Evolutionary conservation across 1,284 basidiomycete species (phyloP).

Genomic region (Pyrrhoderma lamaoense): DNA sequence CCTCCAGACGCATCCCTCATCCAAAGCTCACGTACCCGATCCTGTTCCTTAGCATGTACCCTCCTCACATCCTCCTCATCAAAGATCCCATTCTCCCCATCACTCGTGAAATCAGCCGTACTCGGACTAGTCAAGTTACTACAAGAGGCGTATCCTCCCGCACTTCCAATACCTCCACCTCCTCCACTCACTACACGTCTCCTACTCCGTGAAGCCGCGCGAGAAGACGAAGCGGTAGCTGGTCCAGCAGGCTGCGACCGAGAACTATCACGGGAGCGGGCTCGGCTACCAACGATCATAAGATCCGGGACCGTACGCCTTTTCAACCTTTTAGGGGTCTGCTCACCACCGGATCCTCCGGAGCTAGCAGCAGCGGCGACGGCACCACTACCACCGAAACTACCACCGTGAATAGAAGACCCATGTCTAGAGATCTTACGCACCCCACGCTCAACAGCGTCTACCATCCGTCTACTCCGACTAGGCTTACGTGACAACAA

Average conservation of each 20-base stretch:
- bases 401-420: background rate
- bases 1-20: slow-evolving; percentile 1
- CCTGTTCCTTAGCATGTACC: background rate
- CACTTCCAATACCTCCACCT: too few relatives aligned
- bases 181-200: slow-evolving; percentile 7
- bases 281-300: background rate
- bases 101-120: slow-evolving; percentile 14
- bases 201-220: slow-evolving; percentile 6
- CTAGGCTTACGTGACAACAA: slow-evolving; percentile 10
- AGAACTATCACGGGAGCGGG: slow-evolving; percentile 11
- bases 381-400: too few relatives aligned
- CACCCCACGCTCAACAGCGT: slow-evolving; percentile 12
- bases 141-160: slow-evolving; percentile 1
- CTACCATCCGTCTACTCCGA: slow-evolving; percentile 12
- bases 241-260: slow-evolving; percentile 9
- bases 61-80: slow-evolving; percentile 13
- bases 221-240: too few relatives aligned
- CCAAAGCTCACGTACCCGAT: background rate
- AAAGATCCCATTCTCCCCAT: slow-evolving; percentile 13
- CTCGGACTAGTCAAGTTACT: slow-evolving; percentile 14
- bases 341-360: background rate
- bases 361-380: background rate
- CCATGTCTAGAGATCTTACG: slow-evolving; percentile 9
- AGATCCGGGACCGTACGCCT: slow-evolving; percentile 14
- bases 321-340: slow-evolving; percentile 8